Evolutionary conservation across 2,329 filamentous ascomycete genomes (phyloP).

Genomic region (Paracorniculantispora psalliotae): DNA sequence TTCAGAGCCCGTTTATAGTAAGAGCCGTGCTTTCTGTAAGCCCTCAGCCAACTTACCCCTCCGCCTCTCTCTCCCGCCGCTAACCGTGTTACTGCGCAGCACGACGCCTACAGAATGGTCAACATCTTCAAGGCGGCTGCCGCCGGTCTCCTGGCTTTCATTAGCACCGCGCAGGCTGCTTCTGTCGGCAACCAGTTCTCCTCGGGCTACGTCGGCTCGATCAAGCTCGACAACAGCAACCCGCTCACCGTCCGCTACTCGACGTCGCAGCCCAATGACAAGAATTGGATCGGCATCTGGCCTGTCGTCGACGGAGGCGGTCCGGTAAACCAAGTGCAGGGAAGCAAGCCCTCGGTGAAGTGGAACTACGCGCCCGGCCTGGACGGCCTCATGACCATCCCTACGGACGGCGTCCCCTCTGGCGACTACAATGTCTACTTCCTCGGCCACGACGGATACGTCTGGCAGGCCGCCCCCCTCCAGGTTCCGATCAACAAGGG

Average conservation of each 20-base stretch:
- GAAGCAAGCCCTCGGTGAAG: background rate
- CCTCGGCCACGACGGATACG: conserved; percentile 5
- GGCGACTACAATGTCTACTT: conserved; percentile 13
- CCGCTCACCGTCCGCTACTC: conserved; percentile 11
- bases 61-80: background rate
- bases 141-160: background rate
- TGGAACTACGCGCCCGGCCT: conserved; percentile 2
- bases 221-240: background rate
- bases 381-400: conserved; percentile 5
- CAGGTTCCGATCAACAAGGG: background rate
- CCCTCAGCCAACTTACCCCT: background rate
- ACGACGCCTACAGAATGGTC: background rate
- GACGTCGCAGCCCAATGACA: conserved; percentile 9
- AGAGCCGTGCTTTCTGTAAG: background rate
- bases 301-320: conserved; percentile 6
- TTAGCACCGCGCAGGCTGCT: background rate
- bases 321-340: conserved; percentile 4
- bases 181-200: conserved; percentile 3
- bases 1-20: background rate
- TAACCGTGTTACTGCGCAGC: background rate
- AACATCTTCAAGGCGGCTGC: conserved; percentile 4
- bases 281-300: conserved; percentile 14
- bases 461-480: conserved; percentile 8
- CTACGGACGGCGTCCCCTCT: background rate
- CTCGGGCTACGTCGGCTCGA: conserved; percentile 1